Percentiles rank a stretch among this genome's conserved stretches.
Conservation (phyloP, 495 filamentous ascomycete species). For the Lentithecium fluviatile region DNA sequence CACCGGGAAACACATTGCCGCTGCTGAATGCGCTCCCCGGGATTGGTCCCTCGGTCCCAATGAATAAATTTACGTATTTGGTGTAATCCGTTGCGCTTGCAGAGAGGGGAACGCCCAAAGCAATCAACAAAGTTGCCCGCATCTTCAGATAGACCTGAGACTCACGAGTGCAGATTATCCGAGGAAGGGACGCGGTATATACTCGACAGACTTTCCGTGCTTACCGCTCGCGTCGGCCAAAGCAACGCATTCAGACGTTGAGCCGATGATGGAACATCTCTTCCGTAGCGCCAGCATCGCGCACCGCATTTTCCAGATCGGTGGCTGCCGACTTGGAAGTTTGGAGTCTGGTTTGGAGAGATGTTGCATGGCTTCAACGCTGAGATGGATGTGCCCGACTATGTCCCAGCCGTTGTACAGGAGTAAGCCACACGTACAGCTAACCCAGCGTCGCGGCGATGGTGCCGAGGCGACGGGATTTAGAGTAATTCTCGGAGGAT, state of each 20-base stretch:
- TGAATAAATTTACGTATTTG: slow-evolving; percentile 41
- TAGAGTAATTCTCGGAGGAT: no score
- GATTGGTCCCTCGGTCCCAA: slow-evolving; percentile 36
- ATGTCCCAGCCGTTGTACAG: no score
- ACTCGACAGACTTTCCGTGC: not conserved
- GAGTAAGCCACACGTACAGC: no score
- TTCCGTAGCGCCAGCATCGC: not conserved
- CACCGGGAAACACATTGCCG: slow-evolving; percentile 40
- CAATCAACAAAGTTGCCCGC: not conserved
- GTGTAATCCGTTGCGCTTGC: slow-evolving; percentile 29
- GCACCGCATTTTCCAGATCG: not conserved
- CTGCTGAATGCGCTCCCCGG: slow-evolving; percentile 36
- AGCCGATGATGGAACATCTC: slow-evolving; percentile 1
- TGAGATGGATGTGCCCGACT: no score
- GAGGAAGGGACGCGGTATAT: not conserved
- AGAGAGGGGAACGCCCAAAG: not conserved
- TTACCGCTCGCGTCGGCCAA: not conserved
- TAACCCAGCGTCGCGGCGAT: no score
- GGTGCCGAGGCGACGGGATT: no score
- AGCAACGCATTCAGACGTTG: not conserved
- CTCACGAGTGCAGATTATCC: no score
- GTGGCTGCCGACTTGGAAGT: no score
- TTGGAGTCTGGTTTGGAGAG: no score
- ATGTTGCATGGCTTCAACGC: no score
- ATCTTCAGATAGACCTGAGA: no score